Conservation (phyloP, 306 rosid species). For the Glycine latifolia region DNA sequence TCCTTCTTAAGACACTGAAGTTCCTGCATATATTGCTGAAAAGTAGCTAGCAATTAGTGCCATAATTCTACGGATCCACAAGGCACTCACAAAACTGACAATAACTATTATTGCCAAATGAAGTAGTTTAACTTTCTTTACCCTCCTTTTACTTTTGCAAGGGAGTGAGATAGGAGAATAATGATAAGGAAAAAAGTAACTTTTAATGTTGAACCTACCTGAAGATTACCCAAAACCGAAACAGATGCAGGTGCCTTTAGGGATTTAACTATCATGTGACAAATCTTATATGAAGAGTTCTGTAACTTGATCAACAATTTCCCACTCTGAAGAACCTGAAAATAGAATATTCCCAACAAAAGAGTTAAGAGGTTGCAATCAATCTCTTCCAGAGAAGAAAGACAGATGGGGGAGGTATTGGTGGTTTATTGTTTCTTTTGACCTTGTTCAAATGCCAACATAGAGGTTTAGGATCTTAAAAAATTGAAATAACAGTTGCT, state of each 20-base stretch:
- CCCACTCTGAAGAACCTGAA: conserved; percentile 76
- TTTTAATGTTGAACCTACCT: conserved; percentile 62
- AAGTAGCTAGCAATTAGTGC: conserved; percentile 48
- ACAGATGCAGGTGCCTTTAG: conserved; percentile 59
- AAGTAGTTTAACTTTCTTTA: background rate
- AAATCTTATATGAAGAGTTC: conserved; percentile 61
- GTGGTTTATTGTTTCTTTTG: conserved; percentile 32
- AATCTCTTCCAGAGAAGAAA: conserved; percentile 33
- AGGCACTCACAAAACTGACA: conserved; percentile 20
- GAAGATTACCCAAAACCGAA: conserved; percentile 63
- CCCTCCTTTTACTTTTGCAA: conserved; percentile 3
- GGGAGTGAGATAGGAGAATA: background rate
- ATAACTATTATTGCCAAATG: conserved; percentile 15
- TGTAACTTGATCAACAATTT: conserved; percentile 69
- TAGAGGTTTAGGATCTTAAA: conserved; percentile 37
- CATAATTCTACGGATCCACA: conserved; percentile 41
- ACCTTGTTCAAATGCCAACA: conserved; percentile 30
- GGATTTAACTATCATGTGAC: conserved; percentile 59
- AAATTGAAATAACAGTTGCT: conserved; percentile 18
- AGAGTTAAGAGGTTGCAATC: conserved; percentile 25
- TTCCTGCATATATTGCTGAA: conserved; percentile 76
- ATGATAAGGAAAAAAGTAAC: conserved; percentile 34
- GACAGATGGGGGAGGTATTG: conserved; percentile 4
- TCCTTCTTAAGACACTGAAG: conserved; percentile 71
- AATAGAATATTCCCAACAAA: conserved; percentile 43